These are phyloP conservation scores for Austroboletus festivus DNA, from an alignment of 768 basidiomycete genomes.

Conservation along the genomic window DNA sequence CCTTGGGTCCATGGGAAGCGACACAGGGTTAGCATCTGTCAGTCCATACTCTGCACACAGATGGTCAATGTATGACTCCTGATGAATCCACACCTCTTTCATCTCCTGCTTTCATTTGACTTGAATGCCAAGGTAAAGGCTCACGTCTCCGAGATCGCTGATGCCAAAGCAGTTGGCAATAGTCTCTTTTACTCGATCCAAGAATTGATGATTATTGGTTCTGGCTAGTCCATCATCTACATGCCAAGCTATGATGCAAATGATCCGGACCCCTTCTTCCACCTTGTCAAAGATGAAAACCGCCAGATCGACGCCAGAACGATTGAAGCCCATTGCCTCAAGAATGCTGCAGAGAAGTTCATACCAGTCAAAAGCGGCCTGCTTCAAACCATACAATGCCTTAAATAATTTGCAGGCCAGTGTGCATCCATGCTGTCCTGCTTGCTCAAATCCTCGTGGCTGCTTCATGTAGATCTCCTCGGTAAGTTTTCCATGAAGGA, in stretches of 20 bases:
- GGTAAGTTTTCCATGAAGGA: conserved; percentile 3
- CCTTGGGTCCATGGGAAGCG: too few relatives aligned
- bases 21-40: too few relatives aligned
- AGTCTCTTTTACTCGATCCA: conserved; percentile 1
- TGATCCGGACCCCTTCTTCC: not conserved
- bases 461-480: conserved; percentile 37
- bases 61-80: too few relatives aligned
- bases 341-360: conserved; percentile 5
- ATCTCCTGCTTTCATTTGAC: too few relatives aligned
- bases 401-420: not conserved
- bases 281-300: not conserved
- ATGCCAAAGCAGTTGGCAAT: too few relatives aligned
- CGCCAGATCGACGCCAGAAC: too few relatives aligned
- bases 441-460: conserved; percentile 29
- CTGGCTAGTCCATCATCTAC: conserved; percentile 1
- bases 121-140: too few relatives aligned
- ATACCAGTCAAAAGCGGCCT: conserved; percentile 2
- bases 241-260: conserved; percentile 12
- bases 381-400: conserved; percentile 1
- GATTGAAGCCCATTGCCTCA: too few relatives aligned
- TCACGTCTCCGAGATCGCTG: too few relatives aligned
- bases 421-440: not conserved
- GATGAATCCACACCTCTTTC: too few relatives aligned
- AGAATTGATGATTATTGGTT: not conserved
- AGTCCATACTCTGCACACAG: too few relatives aligned